Base-by-base conservation (phyloP, 371 early-diverging fungal genomes). In the Circinella minor region DNA sequence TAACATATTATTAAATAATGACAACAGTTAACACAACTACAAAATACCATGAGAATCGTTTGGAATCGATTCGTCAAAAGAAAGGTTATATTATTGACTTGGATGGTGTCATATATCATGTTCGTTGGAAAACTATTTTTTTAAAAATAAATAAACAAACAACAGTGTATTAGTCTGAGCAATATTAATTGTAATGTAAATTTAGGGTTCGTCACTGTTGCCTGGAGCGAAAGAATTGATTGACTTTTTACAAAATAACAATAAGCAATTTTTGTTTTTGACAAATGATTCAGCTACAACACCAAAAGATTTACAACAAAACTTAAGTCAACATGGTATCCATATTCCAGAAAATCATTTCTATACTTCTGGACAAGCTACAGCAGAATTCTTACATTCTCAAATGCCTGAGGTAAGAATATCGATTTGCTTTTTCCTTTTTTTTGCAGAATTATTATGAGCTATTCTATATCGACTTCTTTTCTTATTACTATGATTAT, bases 61-160 rank as follows among this genome's bases (percentile, higher is more conserved):
- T 90, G 38, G 83, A 81, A n/a, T 71, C 67, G 39, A 86, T 90
- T 68, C 85, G 88, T 57, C 63, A 73, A 69, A 90, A 88, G 77
- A 81, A 88, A 74, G 88, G 84, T 10, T 90, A 83, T 73, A 84
- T 88, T 55, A 84, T 85, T 70, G 88, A 90, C 79, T 88, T 90
- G 88, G 88, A 90, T 75, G 90, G 90, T 65, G 90, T 90, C 49
- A 86, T 90, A 68, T 90, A 90, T 69, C 88, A 88, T 62, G 90
- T 84, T 79, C 73, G 77, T 75, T 49, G 17, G 20, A 37, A 47
- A 47, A 47, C 47, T 47, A 9, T 47, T 15, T 47, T 47, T 47
- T 11, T 9, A 1, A n/a, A n/a, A n/a, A n/a, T n/a, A n/a, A n/a
- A n/a, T n/a, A n/a, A 47, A 11, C 3, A 47, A 47, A 47, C 15